Percentiles rank a stretch among this genome's conserved stretches.
Conservation (phyloP, 768 basidiomycete species). For the Amanita brunnescens region DNA sequence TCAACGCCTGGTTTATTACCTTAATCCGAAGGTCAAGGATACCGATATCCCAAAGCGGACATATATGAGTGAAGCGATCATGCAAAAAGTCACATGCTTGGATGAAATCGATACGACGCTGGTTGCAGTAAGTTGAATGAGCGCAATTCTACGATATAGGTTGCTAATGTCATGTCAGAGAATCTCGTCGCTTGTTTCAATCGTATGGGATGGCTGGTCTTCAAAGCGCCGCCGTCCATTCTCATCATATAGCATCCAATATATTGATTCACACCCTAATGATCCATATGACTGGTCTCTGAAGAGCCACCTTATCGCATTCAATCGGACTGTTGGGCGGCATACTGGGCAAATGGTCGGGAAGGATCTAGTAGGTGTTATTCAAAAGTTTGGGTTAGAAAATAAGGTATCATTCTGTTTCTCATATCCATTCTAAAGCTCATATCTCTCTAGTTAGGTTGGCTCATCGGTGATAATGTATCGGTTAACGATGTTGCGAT, state of each 20-base stretch:
- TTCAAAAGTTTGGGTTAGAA: conserved; percentile 10
- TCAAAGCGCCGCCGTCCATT: conserved; percentile 7
- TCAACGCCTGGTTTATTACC: conserved; percentile 2
- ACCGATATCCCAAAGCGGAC: conserved; percentile 11
- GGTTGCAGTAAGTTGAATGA: conserved; percentile 8
- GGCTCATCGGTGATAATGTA: conserved; percentile 11
- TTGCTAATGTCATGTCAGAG: conserved; percentile 1
- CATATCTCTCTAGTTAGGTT: conserved; percentile 7
- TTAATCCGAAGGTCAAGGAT: conserved; percentile 8
- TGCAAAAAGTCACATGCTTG: conserved; percentile 6
- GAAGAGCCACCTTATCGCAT: conserved; percentile 11
- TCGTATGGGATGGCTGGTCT: conserved; percentile 13
- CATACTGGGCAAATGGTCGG: conserved; percentile 13
- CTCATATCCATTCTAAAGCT: neutral
- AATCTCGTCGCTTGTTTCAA: conserved; percentile 8
- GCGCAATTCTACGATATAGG: neutral
- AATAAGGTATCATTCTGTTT: conserved; percentile 6
- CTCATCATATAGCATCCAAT: conserved; percentile 11
- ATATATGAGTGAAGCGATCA: conserved; percentile 6
- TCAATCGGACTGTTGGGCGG: conserved; percentile 8
- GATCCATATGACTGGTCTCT: conserved; percentile 8
- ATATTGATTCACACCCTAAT: conserved; percentile 6
- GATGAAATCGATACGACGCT: conserved; percentile 9
- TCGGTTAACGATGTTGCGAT: conserved; percentile 10
- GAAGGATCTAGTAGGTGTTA: conserved; percentile 8